Evolutionary conservation across 1,139 yeast genomes (phyloP), one percentile per base, ranked within the genome.

Genomic region (Yamadazyma atmosphaerica): DNA sequence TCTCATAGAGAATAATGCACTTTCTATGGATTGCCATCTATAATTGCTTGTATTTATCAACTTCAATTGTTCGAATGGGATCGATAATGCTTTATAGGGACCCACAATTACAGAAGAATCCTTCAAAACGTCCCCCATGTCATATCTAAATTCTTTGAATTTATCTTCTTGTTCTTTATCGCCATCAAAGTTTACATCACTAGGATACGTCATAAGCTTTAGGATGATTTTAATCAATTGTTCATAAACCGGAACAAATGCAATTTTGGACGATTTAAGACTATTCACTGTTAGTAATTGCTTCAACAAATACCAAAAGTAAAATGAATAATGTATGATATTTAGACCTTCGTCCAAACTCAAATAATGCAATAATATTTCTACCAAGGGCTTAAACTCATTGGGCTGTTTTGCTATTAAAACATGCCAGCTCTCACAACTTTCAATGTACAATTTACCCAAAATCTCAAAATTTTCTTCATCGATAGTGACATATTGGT

Each of bases 361-460:
- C 44, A 68, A 60, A 43, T 85, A 75, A 37, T 79, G 80, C 33
- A 88, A 70, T 25, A 90, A 63, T 8, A 86, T 80, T 44, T 79
- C 81, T n/a, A 89, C 94, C 51, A 92, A 66, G 2, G 86, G 84
- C 46, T 78, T 74, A 63, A 88, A 92, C 12, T 37, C 44, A 35
- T 65, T 63, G 0, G 97, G 95, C 42, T 77, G 70, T 52, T 81
- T 81, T 6, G 95, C 92, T 40, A 90, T 79, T 25, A 86, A 69
- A 25, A 86, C 86, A 60, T 88, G 94, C 98, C 98, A 94, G 2
- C 95, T 77, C 60, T 90, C 98, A 44, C 96, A 96, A 2, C 97
- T 95, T 52, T 89, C 96, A 14, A 90, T 87, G 58, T 86, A 87
- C 34, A 94, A 61, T 53, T 92, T 73, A 0, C 95, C 80, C 43